These are phyloP conservation scores for Arabidopsis suecica DNA, from an alignment of 345 rosid species.

Conservation along the genomic window DNA sequence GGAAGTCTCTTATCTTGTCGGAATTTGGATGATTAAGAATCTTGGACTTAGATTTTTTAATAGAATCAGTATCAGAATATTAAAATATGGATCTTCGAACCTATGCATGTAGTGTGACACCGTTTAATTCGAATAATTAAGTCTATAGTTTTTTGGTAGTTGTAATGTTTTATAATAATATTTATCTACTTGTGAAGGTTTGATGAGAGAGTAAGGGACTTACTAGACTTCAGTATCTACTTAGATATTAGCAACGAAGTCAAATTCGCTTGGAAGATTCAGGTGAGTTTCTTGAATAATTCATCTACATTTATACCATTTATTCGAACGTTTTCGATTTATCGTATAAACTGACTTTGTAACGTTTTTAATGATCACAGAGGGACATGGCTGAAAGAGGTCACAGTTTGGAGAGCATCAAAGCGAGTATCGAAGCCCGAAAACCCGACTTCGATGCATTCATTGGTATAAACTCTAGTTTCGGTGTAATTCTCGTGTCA, in stretches of 20 bases:
- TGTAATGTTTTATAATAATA: constrained; percentile 2
- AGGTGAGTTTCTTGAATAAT: constrained; percentile 43
- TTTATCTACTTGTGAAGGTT: constrained; percentile 56
- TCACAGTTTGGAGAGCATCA: constrained; percentile 98
- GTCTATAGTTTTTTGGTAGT: constrained; percentile 25
- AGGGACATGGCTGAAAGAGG: constrained; percentile 99
- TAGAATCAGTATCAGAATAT: constrained; percentile 30
- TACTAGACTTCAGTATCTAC: constrained; percentile 93
- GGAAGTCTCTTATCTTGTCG: constrained; percentile 27
- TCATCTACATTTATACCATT: neutral
- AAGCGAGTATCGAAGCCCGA: constrained; percentile 95
- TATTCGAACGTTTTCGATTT: neutral
- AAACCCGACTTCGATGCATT: constrained; percentile 96
- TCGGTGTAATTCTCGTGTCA: neutral
- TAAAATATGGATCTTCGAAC: neutral
- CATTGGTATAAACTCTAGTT: constrained; percentile 62
- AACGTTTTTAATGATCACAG: constrained; percentile 49
- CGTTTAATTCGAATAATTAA: constrained; percentile 25
- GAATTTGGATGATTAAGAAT: constrained; percentile 39
- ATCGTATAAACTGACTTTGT: neutral
- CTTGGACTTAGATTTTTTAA: constrained; percentile 6
- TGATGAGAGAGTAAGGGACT: constrained; percentile 84
- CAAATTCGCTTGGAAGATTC: constrained; percentile 96
- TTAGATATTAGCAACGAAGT: constrained; percentile 98
- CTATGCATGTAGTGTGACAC: constrained; percentile 29